phyloP scores from a whole-genome alignment of 1,139 yeast species.

The Yamadazyma spencermartinsiae region DNA sequence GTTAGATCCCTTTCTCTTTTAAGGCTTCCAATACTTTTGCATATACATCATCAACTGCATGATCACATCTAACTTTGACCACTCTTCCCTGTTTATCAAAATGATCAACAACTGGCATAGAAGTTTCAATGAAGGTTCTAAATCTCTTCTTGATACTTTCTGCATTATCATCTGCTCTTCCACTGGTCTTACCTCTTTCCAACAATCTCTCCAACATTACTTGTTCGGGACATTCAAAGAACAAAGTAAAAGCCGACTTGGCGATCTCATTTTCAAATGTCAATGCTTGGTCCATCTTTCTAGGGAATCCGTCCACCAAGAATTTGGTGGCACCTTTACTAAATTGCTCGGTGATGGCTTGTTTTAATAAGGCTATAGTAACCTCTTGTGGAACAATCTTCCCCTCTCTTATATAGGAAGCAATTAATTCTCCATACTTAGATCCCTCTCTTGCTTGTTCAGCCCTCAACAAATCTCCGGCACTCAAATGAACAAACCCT shows the following conservation, averaged over 20 bases:
- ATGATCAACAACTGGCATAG: conserved; percentile 92
- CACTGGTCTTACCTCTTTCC: conserved; percentile 93
- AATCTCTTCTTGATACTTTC: conserved; percentile 91
- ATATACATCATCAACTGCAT: conserved; percentile 78
- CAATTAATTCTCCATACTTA: conserved; percentile 81
- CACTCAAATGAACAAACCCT: conserved; percentile 85
- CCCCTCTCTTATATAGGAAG: conserved; percentile 82
- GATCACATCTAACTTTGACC: conserved; percentile 75
- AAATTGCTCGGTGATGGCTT: conserved; percentile 65
- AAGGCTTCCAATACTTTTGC: conserved; percentile 67
- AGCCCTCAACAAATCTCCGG: conserved; percentile 92
- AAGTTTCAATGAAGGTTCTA: conserved; percentile 79
- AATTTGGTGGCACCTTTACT: conserved; percentile 57
- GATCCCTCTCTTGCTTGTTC: conserved; percentile 87
- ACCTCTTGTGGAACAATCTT: conserved; percentile 94
- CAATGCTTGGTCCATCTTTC: conserved; percentile 96
- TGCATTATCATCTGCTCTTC: conserved; percentile 88
- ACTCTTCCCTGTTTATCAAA: conserved; percentile 77
- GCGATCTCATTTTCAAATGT: conserved; percentile 85
- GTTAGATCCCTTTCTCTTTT: conserved; percentile 37
- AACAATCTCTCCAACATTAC: conserved; percentile 84
- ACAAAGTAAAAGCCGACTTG: conserved; percentile 73
- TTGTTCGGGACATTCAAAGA: conserved; percentile 91
- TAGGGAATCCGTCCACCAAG: conserved; percentile 93
- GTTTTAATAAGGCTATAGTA: conserved; percentile 78